A percentile compares a stretch with the other conserved stretches of the same genome.
phyloP scores from a whole-genome alignment of 768 basidiomycete genomes.

The Hericium alpestre region DNA sequence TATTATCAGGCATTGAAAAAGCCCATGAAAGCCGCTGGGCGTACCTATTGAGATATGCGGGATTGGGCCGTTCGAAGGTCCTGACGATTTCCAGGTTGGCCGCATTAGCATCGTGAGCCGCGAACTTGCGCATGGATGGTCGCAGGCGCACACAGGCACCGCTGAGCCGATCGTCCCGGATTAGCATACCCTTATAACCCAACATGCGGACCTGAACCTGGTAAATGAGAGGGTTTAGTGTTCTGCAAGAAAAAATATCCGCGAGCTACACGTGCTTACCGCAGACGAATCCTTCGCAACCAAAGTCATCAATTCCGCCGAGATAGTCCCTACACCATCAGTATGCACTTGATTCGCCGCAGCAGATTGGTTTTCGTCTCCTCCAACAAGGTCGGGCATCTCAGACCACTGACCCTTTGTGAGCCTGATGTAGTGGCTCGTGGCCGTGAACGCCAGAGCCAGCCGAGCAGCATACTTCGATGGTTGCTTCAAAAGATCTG shows the following conservation, averaged over 20 bases:
- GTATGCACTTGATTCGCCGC: conserved; percentile 37
- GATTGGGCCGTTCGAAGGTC: conserved; percentile 48
- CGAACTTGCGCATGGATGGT: conserved; percentile 69
- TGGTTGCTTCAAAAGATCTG: conserved; percentile 31
- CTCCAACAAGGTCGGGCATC: conserved; percentile 34
- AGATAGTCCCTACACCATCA: conserved; percentile 77
- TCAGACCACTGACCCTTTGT: conserved; percentile 47
- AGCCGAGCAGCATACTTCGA: conserved; percentile 79
- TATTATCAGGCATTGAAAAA: background rate
- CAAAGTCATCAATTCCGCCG: conserved; percentile 38
- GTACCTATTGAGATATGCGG: conserved; percentile 60
- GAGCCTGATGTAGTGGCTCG: conserved; percentile 60
- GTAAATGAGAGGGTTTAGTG: background rate
- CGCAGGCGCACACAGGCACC: conserved; percentile 65
- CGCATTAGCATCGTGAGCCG: conserved; percentile 30
- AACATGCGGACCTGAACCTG: conserved; percentile 76
- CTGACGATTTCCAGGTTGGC: conserved; percentile 65
- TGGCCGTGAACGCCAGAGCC: conserved; percentile 77
- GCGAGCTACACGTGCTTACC: conserved; percentile 28
- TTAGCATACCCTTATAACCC: conserved; percentile 72
- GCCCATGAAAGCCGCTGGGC: background rate
- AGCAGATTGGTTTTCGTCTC: conserved; percentile 16
- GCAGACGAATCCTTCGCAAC: conserved; percentile 56
- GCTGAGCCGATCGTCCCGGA: conserved; percentile 44
- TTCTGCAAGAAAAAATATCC: background rate